Evolutionary conservation across 345 rosid genomes (phyloP).

Genomic region (Eucalyptus regnans): DNA sequence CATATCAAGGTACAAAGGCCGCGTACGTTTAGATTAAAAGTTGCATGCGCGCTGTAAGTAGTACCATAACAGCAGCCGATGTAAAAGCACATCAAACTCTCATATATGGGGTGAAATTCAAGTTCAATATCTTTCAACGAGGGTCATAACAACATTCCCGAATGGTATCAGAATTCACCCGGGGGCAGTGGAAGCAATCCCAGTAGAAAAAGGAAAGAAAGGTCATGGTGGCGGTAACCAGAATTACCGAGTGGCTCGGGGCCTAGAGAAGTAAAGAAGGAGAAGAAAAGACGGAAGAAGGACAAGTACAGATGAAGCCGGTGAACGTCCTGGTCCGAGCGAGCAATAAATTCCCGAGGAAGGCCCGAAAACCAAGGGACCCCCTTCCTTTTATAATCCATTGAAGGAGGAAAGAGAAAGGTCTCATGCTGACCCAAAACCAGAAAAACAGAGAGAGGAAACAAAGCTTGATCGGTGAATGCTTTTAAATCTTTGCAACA

Average conservation of each 20-base stretch:
- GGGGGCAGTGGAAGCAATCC: not conserved
- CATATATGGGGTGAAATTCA: not conserved
- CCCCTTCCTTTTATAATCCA: not conserved
- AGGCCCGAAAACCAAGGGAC: not conserved
- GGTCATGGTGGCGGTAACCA: not conserved
- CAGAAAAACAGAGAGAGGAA: not conserved
- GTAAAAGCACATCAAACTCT: not conserved
- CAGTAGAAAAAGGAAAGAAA: not conserved
- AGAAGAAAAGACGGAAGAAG: not conserved
- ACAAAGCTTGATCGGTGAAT: not conserved
- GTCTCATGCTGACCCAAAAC: not conserved
- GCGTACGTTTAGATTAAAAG: not conserved
- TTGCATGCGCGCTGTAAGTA: not conserved
- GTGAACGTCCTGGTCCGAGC: not conserved
- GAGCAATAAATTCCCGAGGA: not conserved
- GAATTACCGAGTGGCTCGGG: not conserved
- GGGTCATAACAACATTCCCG: not conserved
- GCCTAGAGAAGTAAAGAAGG: not conserved
- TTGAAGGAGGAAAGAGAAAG: not conserved
- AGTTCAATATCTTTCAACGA: not conserved
- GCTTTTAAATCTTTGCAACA: not conserved
- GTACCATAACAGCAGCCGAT: not conserved
- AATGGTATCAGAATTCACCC: not conserved
- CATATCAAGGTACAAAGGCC: not conserved
- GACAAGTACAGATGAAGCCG: not conserved